Percentiles rank a stretch among this genome's conserved stretches.
Conservation (phyloP, 345 rosid species). For the Diplotaxis tenuifolia region DNA sequence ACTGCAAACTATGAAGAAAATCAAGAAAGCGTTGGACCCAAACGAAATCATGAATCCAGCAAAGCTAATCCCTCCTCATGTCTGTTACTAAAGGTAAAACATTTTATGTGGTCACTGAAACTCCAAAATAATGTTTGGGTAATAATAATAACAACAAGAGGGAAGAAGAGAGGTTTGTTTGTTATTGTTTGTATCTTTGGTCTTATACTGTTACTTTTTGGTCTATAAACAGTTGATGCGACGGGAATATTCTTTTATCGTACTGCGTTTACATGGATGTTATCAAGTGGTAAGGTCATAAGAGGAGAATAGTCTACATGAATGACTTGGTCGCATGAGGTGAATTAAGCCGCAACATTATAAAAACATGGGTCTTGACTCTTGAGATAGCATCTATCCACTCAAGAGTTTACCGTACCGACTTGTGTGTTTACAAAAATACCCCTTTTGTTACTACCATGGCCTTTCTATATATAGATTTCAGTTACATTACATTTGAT, state of each 20-base stretch:
- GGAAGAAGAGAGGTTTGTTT: not conserved
- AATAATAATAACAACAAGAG: conserved; percentile 2
- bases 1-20: conserved; percentile 75
- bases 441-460: conserved; percentile 9
- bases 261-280: not conserved
- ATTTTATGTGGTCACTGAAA: not conserved
- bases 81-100: conserved; percentile 49
- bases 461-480: not conserved
- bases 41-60: conserved; percentile 94
- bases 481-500: too few relatives aligned
- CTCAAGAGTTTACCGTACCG: not conserved
- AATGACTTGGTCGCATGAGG: conserved; percentile 4
- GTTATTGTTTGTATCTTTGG: conserved; percentile 2
- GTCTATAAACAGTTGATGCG: conserved; percentile 14
- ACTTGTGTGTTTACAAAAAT: not conserved
- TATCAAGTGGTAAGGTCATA: not conserved
- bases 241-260: not conserved
- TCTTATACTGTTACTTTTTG: not conserved
- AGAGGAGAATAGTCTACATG: conserved; percentile 10
- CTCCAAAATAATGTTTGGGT: not conserved
- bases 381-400: not conserved
- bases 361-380: conserved; percentile 28
- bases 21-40: conserved; percentile 78
- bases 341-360: conserved; percentile 30
- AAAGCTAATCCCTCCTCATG: conserved; percentile 89